These are phyloP conservation scores for Calvatia gigantea DNA, from an alignment of 768 basidiomycete genomes.

Conservation along the genomic window DNA sequence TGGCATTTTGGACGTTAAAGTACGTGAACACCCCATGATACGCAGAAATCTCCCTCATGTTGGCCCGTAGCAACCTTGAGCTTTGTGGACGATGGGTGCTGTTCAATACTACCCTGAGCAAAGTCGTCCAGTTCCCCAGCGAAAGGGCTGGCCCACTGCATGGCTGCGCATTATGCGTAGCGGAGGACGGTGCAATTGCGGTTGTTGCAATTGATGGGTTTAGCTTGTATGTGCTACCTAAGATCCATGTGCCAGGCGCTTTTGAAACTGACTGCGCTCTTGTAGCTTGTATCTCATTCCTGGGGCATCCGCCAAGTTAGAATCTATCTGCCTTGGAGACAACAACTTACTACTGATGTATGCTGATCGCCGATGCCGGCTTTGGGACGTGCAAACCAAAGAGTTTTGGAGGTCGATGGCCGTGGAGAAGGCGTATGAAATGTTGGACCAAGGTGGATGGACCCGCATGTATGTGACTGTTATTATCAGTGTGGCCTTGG, in stretches of 20 bases:
- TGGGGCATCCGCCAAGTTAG: slow-evolving; percentile 67
- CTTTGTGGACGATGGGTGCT: slow-evolving; percentile 69
- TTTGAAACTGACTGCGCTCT: neutral
- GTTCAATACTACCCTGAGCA: slow-evolving; percentile 62
- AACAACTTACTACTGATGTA: slow-evolving; percentile 77
- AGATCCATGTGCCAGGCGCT: neutral
- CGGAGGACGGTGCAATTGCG: slow-evolving; percentile 79
- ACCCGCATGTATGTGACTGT: slow-evolving; percentile 49
- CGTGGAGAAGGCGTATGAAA: slow-evolving; percentile 70
- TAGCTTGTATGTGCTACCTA: slow-evolving; percentile 58
- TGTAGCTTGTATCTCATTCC: slow-evolving; percentile 78
- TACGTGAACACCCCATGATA: slow-evolving; percentile 28
- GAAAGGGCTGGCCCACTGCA: slow-evolving; percentile 53
- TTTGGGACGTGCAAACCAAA: slow-evolving; percentile 82
- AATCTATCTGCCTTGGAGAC: slow-evolving; percentile 57
- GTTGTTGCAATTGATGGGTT: slow-evolving; percentile 72
- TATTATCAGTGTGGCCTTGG: neutral
- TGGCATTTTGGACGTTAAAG: slow-evolving; percentile 71
- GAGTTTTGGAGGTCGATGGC: slow-evolving; percentile 87
- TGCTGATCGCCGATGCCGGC: slow-evolving; percentile 66
- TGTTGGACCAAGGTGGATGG: slow-evolving; percentile 75
- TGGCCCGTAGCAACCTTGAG: slow-evolving; percentile 49
- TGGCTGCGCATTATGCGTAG: slow-evolving; percentile 69
- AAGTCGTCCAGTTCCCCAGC: slow-evolving; percentile 54
- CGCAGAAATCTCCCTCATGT: neutral